Conservation (phyloP, 129 eudicot genomes). For the Arctium minus region DNA sequence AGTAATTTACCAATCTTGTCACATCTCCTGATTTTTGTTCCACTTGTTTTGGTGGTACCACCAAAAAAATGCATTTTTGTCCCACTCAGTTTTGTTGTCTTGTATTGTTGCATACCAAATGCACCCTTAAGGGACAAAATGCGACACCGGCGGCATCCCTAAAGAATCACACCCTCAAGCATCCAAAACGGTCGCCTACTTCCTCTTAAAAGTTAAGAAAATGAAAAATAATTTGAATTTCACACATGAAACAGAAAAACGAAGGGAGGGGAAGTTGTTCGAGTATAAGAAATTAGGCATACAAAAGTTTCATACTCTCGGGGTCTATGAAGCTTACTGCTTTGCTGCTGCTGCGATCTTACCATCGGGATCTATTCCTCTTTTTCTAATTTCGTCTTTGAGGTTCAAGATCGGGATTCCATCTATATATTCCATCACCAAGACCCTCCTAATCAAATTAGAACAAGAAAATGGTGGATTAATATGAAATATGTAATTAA, state of each 20-base stretch:
- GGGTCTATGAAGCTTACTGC: conserved; percentile 73
- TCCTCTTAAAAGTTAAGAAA: neutral
- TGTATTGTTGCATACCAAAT: too few relatives aligned
- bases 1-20: neutral
- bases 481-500: neutral
- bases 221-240: neutral
- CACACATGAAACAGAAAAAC: neutral
- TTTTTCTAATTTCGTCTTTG: conserved; percentile 83
- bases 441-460: conserved; percentile 58
- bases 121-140: too few relatives aligned
- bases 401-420: conserved; percentile 89
- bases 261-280: neutral
- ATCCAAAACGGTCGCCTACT: neutral
- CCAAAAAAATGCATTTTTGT: neutral
- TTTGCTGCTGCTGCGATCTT: conserved; percentile 86
- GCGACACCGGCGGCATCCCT: neutral
- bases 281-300: neutral
- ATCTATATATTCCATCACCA: conserved; percentile 91
- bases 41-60: neutral
- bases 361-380: conserved; percentile 84
- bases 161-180: neutral
- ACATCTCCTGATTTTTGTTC: neutral
- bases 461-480: neutral
- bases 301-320: conserved; percentile 40
- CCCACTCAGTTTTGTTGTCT: neutral